Percentiles rank a stretch among this genome's conserved stretches.
These are phyloP conservation scores for Dothidotthia symphoricarpi DNA, from an alignment of 2,329 filamentous ascomycete genomes.

Conservation along the genomic window DNA sequence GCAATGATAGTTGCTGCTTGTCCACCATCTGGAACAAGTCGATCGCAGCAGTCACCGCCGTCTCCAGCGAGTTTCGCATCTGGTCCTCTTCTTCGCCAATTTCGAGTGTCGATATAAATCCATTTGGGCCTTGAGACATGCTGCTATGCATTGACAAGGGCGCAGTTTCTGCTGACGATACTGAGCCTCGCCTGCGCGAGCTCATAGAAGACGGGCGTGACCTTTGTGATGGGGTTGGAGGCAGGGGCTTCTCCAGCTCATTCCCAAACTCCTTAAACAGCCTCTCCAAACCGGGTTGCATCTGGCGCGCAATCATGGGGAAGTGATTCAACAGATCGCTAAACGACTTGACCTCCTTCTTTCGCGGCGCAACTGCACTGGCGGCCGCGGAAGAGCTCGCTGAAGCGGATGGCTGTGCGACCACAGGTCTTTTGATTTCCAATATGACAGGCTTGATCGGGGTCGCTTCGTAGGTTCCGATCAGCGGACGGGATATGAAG, in stretches of 20 bases:
- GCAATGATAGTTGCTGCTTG: constrained; percentile 86
- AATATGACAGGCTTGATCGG: constrained; percentile 64
- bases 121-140: constrained; percentile 37
- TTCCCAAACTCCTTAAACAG: constrained; percentile 86
- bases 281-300: constrained; percentile 87
- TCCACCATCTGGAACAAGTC: constrained; percentile 95
- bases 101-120: constrained; percentile 51
- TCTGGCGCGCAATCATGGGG: constrained; percentile 92
- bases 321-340: constrained; percentile 87
- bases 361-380: constrained; percentile 56
- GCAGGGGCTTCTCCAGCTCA: constrained; percentile 80
- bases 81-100: constrained; percentile 88
- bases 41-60: constrained; percentile 87
- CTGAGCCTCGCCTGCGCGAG: constrained; percentile 35
- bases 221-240: constrained; percentile 62
- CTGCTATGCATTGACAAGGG: constrained; percentile 41
- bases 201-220: constrained; percentile 34
- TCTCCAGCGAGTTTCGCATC: constrained; percentile 85
- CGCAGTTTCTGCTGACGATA: constrained; percentile 38
- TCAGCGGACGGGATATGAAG: constrained; percentile 85
- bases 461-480: constrained; percentile 77
- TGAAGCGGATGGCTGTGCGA: constrained; percentile 2
- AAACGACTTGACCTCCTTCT: constrained; percentile 91
- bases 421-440: constrained; percentile 19
- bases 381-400: constrained; percentile 23